Conservation (phyloP, 441 rosid genomes). For the Monsonia emarginata region DNA sequence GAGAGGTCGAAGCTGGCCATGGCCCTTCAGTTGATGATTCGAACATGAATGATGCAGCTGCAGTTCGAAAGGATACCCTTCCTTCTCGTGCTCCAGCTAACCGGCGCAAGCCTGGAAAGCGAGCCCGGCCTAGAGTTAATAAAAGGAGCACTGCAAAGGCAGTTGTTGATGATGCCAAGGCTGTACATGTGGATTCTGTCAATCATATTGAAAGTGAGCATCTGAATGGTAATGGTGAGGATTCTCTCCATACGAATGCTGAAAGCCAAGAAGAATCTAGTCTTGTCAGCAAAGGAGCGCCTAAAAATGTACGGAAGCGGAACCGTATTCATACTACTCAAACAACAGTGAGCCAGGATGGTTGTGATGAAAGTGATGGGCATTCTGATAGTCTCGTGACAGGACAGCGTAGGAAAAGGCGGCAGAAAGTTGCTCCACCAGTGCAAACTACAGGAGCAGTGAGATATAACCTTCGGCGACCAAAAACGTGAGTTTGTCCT, state of each 20-base stretch:
- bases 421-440: slow-evolving; percentile 39
- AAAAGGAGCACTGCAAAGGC: slow-evolving; percentile 63
- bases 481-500: slow-evolving; percentile 38
- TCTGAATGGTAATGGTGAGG: slow-evolving; percentile 36
- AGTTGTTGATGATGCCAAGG: slow-evolving; percentile 65
- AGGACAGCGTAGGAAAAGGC: slow-evolving; percentile 56
- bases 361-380: slow-evolving; percentile 58
- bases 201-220: slow-evolving; percentile 32
- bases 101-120: slow-evolving; percentile 26
- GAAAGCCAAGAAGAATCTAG: slow-evolving; percentile 47
- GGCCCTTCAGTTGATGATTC: slow-evolving; percentile 31
- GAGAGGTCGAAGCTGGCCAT: slow-evolving; percentile 35
- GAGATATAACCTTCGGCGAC: slow-evolving; percentile 69
- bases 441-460: slow-evolving; percentile 31
- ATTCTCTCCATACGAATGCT: slow-evolving; percentile 35
- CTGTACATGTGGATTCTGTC: slow-evolving; percentile 46
- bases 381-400: slow-evolving; percentile 52
- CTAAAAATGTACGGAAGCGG: slow-evolving; percentile 55
- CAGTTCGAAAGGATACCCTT: slow-evolving; percentile 24
- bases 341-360: slow-evolving; percentile 44
- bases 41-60: slow-evolving; percentile 30
- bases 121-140: slow-evolving; percentile 41
- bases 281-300: slow-evolving; percentile 33
- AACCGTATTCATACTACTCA: slow-evolving; percentile 40
- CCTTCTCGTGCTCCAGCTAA: slow-evolving; percentile 23